A percentile compares a stretch with the other conserved stretches of the same genome.
Evolutionary conservation across 2,329 filamentous ascomycete species (phyloP).

Genomic region (Diaporthe aspalathi): DNA sequence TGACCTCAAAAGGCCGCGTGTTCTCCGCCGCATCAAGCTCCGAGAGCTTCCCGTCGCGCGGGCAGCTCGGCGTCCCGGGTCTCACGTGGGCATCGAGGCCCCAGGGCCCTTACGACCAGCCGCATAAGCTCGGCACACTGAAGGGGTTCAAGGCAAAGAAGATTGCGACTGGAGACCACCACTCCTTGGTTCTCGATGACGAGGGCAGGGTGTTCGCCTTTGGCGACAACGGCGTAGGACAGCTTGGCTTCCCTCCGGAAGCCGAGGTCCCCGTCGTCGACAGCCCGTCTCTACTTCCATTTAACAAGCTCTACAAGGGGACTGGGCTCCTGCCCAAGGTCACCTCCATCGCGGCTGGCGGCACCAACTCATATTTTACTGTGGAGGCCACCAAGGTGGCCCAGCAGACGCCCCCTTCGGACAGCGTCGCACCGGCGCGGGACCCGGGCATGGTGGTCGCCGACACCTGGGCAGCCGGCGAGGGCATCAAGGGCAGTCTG

Average conservation of each 20-base stretch:
- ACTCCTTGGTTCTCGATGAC: slow-evolving; percentile 82
- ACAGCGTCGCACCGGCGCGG: slow-evolving; percentile 52
- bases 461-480: slow-evolving; percentile 89
- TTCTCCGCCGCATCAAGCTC: slow-evolving; percentile 89
- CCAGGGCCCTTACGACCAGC: slow-evolving; percentile 80
- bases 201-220: slow-evolving; percentile 85
- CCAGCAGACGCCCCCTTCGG: slow-evolving; percentile 49
- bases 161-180: slow-evolving; percentile 87
- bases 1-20: slow-evolving; percentile 86
- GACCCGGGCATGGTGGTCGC: slow-evolving; percentile 69
- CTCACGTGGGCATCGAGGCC: slow-evolving; percentile 84
- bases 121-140: slow-evolving; percentile 81
- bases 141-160: slow-evolving; percentile 76
- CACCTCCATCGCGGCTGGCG: slow-evolving; percentile 85
- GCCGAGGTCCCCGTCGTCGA: slow-evolving; percentile 72
- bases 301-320: slow-evolving; percentile 78
- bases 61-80: slow-evolving; percentile 88
- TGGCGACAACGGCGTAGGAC: slow-evolving; percentile 92
- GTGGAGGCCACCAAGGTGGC: slow-evolving; percentile 78
- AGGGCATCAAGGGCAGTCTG: slow-evolving; percentile 84
- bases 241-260: slow-evolving; percentile 83
- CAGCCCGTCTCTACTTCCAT: slow-evolving; percentile 76
- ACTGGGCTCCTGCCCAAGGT: slow-evolving; percentile 73
- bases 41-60: slow-evolving; percentile 80
- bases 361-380: slow-evolving; percentile 87